phyloP scores from a whole-genome alignment of 1,139 yeast genomes.

The Diutina pseudorugosa region DNA sequence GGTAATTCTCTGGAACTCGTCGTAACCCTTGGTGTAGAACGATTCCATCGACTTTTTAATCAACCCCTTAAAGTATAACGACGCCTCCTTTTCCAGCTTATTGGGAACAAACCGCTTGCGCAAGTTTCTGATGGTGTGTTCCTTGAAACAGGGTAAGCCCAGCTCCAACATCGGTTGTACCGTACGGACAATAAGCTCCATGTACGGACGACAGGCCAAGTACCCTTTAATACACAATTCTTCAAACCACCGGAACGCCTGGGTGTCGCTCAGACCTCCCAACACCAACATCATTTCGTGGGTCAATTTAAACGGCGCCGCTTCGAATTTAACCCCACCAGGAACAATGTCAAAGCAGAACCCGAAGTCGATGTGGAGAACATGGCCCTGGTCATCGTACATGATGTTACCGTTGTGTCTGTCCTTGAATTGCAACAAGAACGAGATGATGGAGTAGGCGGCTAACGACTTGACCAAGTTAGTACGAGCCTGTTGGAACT shows the following conservation, averaged over 20 bases:
- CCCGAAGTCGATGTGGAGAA: slow-evolving; percentile 94
- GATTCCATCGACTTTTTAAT: slow-evolving; percentile 79
- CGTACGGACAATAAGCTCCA: slow-evolving; percentile 75
- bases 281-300: slow-evolving; percentile 92
- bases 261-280: slow-evolving; percentile 81
- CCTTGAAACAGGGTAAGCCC: slow-evolving; percentile 93
- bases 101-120: slow-evolving; percentile 70
- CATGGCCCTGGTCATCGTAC: slow-evolving; percentile 94
- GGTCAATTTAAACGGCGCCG: slow-evolving; percentile 93
- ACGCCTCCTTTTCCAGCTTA: slow-evolving; percentile 79
- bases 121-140: slow-evolving; percentile 67
- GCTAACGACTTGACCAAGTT: slow-evolving; percentile 91
- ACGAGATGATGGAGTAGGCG: slow-evolving; percentile 90
- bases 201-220: slow-evolving; percentile 79
- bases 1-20: slow-evolving; percentile 91
- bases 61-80: slow-evolving; percentile 60
- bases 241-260: slow-evolving; percentile 88
- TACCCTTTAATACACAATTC: slow-evolving; percentile 90
- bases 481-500: slow-evolving; percentile 82
- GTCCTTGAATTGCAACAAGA: slow-evolving; percentile 87
- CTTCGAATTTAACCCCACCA: slow-evolving; percentile 96
- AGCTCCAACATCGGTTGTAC: slow-evolving; percentile 90
- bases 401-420: slow-evolving; percentile 98
- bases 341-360: slow-evolving; percentile 98
- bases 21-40: slow-evolving; percentile 86